Evolutionary conservation across 2,329 filamentous ascomycete genomes (phyloP).

Genomic region (Penicillium vulpinum): DNA sequence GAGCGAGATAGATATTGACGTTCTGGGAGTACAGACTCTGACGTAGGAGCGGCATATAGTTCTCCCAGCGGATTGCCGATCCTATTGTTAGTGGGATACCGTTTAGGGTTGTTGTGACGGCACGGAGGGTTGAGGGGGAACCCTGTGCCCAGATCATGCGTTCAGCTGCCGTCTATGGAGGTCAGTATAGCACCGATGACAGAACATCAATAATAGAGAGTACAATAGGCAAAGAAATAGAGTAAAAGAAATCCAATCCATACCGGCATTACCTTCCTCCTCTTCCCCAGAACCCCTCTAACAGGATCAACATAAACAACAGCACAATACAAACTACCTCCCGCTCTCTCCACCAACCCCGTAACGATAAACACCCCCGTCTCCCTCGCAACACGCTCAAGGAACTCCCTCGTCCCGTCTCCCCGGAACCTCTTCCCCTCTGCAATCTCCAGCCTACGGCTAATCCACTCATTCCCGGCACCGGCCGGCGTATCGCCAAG

Average conservation of each 20-base stretch:
- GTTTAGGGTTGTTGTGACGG: slow-evolving; percentile 74
- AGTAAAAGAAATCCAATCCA: slow-evolving; percentile 33
- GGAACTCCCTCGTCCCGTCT: background rate
- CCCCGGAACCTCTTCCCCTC: slow-evolving; percentile 1
- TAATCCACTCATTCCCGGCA: background rate
- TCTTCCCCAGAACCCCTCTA: slow-evolving; percentile 74
- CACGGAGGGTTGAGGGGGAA: slow-evolving; percentile 72
- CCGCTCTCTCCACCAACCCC: slow-evolving; percentile 77
- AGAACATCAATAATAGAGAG: background rate
- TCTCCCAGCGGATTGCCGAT: slow-evolving; percentile 93
- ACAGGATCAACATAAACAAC: slow-evolving; percentile 78
- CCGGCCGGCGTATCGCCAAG: slow-evolving; percentile 1
- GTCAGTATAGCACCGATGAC: background rate
- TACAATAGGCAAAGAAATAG: background rate
- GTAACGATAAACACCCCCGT: slow-evolving; percentile 69
- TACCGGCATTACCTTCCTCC: slow-evolving; percentile 87
- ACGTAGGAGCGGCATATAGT: slow-evolving; percentile 86
- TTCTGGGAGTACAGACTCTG: slow-evolving; percentile 85
- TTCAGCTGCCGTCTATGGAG: background rate
- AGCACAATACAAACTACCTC: slow-evolving; percentile 79
- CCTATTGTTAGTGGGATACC: slow-evolving; percentile 77
- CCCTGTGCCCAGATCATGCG: slow-evolving; percentile 45
- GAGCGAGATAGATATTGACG: slow-evolving; percentile 85
- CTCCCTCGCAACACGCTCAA: slow-evolving; percentile 1
- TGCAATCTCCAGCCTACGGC: background rate